Conservation (phyloP, 2,329 filamentous ascomycete species). For the Fusarium luffae region DNA sequence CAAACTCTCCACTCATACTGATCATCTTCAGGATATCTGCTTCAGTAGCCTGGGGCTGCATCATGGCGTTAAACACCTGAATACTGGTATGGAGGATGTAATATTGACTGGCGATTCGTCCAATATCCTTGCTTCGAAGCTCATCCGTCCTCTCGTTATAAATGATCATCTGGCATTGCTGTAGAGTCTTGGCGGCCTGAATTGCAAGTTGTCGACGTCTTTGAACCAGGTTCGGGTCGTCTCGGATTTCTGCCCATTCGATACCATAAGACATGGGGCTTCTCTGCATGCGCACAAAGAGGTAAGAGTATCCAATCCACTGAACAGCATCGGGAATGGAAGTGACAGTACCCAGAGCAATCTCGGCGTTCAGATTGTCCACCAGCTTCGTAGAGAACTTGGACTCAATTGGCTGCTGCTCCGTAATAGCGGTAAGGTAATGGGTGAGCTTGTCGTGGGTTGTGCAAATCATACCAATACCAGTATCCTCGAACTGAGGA, state of each 20-base stretch:
- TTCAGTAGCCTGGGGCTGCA: conserved; percentile 86
- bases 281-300: conserved; percentile 95
- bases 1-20: conserved; percentile 96
- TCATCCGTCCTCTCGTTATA: conserved; percentile 97
- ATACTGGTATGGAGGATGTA: conserved; percentile 95
- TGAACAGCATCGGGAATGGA: conserved; percentile 93
- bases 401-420: conserved; percentile 98
- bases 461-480: conserved; percentile 98
- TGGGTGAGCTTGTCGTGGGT: conserved; percentile 93
- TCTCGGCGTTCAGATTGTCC: conserved; percentile 96
- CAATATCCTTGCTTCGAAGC: conserved; percentile 92
- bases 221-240: conserved; percentile 89
- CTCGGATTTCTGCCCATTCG: conserved; percentile 88
- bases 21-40: conserved; percentile 96
- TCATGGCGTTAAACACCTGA: conserved; percentile 95
- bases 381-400: conserved; percentile 93
- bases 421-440: conserved; percentile 91
- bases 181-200: conserved; percentile 85
- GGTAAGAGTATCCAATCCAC: conserved; percentile 97
- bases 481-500: conserved; percentile 96
- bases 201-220: conserved; percentile 87
- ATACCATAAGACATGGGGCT: conserved; percentile 95
- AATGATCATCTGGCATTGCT: conserved; percentile 98
- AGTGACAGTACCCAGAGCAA: conserved; percentile 92
- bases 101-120: conserved; percentile 95